Percentiles rank a stretch among this genome's conserved stretches.
phyloP scores from a whole-genome alignment of 495 filamentous ascomycete species.

The Beverwykella pulmonaria region DNA sequence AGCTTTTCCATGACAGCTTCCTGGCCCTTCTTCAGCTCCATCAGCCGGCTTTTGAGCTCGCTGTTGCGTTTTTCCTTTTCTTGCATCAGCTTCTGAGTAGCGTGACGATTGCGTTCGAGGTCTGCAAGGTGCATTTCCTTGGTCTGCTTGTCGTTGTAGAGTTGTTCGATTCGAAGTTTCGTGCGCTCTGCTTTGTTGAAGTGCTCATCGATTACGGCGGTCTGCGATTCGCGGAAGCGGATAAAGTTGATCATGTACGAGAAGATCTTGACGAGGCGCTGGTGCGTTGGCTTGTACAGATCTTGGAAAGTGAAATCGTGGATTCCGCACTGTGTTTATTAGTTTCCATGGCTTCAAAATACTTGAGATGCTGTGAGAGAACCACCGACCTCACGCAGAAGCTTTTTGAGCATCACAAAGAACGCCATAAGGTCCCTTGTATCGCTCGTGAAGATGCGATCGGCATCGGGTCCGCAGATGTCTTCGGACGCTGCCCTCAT shows the following conservation, averaged over 20 bases:
- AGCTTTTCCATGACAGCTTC: constrained; percentile 76
- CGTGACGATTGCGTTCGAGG: constrained; percentile 73
- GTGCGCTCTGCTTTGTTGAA: constrained; percentile 85
- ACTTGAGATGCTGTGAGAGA: neutral
- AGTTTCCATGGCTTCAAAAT: neutral
- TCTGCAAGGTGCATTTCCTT: constrained; percentile 78
- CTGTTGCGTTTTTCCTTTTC: constrained; percentile 83
- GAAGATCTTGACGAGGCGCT: constrained; percentile 85
- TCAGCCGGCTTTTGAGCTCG: constrained; percentile 75
- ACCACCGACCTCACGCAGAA: constrained; percentile 68
- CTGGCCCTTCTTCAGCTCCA: constrained; percentile 76
- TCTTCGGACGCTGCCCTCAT: constrained; percentile 90
- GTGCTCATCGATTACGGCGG: constrained; percentile 81
- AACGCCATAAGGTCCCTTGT: constrained; percentile 93
- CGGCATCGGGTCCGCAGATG: constrained; percentile 76
- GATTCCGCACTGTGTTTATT: constrained; percentile 67
- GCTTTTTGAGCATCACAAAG: constrained; percentile 72
- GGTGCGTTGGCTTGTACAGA: constrained; percentile 82
- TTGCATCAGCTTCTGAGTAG: constrained; percentile 74
- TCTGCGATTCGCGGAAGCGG: constrained; percentile 90
- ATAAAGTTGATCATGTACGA: constrained; percentile 98
- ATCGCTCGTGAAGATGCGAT: constrained; percentile 75
- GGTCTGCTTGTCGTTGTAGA: constrained; percentile 82
- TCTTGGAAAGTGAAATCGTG: constrained; percentile 92
- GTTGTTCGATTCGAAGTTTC: constrained; percentile 81